Base-by-base conservation (phyloP, 1,139 yeast species). In the Lizanozyma gosingica region DNA sequence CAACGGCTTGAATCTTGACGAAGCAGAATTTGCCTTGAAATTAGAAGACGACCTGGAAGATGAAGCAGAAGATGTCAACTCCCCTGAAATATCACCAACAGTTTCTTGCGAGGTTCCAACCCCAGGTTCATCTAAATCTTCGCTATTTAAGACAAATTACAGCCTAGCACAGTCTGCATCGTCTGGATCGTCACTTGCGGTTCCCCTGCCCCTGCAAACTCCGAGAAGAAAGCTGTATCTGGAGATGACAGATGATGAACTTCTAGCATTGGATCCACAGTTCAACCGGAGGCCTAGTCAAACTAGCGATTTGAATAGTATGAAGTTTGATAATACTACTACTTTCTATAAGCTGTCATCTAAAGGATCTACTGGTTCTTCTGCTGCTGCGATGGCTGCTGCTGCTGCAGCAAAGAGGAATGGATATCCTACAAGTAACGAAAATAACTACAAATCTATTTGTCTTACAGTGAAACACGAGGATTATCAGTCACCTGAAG, bases 191-290 rank as follows among this genome's bases (percentile, higher is more conserved):
- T 22, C 29, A 6, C 29, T 22, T 22, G 29, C 29, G 6, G 29
- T 22, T 22, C 33, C 3, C 39, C 36, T 0, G 22, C 36, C 15
- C 36, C 35, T 36, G n/a, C 38, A 34, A 38, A 45, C 39, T 15
- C 48, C 53, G 2, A 53, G 73, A 29, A 48, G 73, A 18, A 65
- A 66, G 43, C 62, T 66, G 45, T 67, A 63, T 47, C 57, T 65
- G 17, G 68, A 57, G 1, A 65, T 70, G 72, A 56, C 73, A 6
- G 57, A 63, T 47, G 75, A 67, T 43, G 74, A 70, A 47, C 55
- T 70, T 43, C 56, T 66, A 62, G 71, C 67, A 1, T 48, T 67
- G 40, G 73, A 67, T 45, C 73, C 73, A 1, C 73, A 69, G 43
- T 70, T 55, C 47, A 39, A 42, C 11, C 6, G 29, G 11, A 22